A percentile compares a stretch with the other conserved stretches of the same genome.
phyloP scores from a whole-genome alignment of 805 yeast species.

The Lachancea thermotolerans region DNA sequence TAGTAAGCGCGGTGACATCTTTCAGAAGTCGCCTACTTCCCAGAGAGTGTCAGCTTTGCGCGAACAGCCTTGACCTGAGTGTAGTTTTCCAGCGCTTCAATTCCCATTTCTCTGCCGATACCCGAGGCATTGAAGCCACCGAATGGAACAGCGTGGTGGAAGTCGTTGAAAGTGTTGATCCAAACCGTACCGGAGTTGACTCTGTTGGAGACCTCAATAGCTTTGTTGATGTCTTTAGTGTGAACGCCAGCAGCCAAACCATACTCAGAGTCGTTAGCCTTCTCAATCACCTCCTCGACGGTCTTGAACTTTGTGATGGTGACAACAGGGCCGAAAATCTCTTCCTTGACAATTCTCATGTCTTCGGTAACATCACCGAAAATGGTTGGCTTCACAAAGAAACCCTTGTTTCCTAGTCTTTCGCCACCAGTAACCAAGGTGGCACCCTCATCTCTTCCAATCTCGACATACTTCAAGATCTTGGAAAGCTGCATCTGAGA shows the following conservation, averaged over 20 bases:
- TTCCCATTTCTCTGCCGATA: slow-evolving; percentile 89
- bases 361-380: slow-evolving; percentile 63
- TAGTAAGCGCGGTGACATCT: neutral
- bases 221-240: slow-evolving; percentile 66
- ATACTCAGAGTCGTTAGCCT: slow-evolving; percentile 75
- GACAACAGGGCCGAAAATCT: slow-evolving; percentile 89
- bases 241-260: slow-evolving; percentile 92
- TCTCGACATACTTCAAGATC: slow-evolving; percentile 67
- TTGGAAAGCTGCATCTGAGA: slow-evolving; percentile 72
- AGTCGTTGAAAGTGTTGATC: slow-evolving; percentile 86
- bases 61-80: slow-evolving; percentile 82
- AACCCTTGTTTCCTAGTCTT: slow-evolving; percentile 55
- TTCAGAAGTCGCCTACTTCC: neutral
- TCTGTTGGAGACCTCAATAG: slow-evolving; percentile 65
- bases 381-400: slow-evolving; percentile 65
- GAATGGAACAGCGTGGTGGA: slow-evolving; percentile 83
- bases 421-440: slow-evolving; percentile 65
- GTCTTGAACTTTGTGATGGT: slow-evolving; percentile 74
- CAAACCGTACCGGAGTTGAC: slow-evolving; percentile 86
- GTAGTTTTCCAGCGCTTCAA: slow-evolving; percentile 78
- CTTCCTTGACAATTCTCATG: slow-evolving; percentile 67
- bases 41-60: slow-evolving; percentile 26
- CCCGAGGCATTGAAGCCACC: slow-evolving; percentile 93
- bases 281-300: slow-evolving; percentile 69
- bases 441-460: slow-evolving; percentile 82